Conservation (phyloP, 2,329 filamentous ascomycete species). For the Trichoderma sp. region DNA sequence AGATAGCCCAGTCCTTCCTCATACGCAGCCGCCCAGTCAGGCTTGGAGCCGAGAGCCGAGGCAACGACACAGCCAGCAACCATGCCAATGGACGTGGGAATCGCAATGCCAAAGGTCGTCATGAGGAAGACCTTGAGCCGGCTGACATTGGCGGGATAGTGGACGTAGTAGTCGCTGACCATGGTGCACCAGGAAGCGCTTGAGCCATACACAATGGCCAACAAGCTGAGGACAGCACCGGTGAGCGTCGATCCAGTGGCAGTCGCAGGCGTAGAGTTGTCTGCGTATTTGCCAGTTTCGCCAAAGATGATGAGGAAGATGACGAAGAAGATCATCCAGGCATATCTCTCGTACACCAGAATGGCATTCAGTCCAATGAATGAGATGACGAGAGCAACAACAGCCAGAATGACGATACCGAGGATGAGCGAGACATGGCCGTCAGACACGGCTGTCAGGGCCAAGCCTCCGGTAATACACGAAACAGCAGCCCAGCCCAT, state of each 20-base stretch:
- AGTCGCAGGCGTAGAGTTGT: slow-evolving; percentile 42
- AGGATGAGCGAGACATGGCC: slow-evolving; percentile 52
- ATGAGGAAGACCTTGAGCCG: slow-evolving; percentile 53
- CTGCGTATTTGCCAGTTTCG: slow-evolving; percentile 48
- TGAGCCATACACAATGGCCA: slow-evolving; percentile 53
- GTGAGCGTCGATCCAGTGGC: slow-evolving; percentile 43
- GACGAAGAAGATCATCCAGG: slow-evolving; percentile 52
- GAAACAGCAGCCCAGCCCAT: slow-evolving; percentile 58
- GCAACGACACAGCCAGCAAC: slow-evolving; percentile 49
- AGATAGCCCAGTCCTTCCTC: slow-evolving; percentile 50
- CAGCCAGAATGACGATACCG: slow-evolving; percentile 57
- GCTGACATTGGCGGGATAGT: slow-evolving; percentile 52
- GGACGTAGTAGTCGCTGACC: slow-evolving; percentile 37
- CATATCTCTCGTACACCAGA: slow-evolving; percentile 55
- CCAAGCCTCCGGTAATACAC: slow-evolving; percentile 56
- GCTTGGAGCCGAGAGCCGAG: slow-evolving; percentile 46
- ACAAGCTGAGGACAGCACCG: slow-evolving; percentile 47
- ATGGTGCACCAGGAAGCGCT: slow-evolving; percentile 56
- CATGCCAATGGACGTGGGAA: slow-evolving; percentile 56
- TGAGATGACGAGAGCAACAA: slow-evolving; percentile 54
- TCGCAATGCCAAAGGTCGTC: slow-evolving; percentile 51
- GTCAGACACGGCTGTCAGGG: slow-evolving; percentile 51
- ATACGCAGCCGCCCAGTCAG: slow-evolving; percentile 47
- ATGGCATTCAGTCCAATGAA: slow-evolving; percentile 56
- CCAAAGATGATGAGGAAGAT: slow-evolving; percentile 56